These are phyloP conservation scores for Citrus maxima DNA, from an alignment of 345 rosid species.

Conservation along the genomic window DNA sequence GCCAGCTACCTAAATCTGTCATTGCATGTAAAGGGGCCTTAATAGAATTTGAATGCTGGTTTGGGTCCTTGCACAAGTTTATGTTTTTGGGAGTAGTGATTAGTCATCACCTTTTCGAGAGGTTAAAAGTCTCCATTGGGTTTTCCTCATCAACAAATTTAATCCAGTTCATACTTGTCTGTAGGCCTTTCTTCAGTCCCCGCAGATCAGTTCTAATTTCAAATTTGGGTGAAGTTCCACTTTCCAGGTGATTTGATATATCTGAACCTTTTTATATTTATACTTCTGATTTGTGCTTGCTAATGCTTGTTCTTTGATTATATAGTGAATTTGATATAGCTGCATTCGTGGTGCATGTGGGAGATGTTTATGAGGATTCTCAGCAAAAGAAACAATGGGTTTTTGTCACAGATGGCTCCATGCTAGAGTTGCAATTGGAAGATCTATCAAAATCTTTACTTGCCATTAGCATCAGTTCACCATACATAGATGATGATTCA, in stretches of 20 bases:
- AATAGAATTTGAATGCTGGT: not conserved
- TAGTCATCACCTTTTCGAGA: not conserved
- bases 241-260: slow-evolving; percentile 50
- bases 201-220: slow-evolving; percentile 56
- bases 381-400: slow-evolving; percentile 85
- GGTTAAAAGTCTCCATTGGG: not conserved
- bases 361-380: slow-evolving; percentile 53
- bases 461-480: slow-evolving; percentile 77
- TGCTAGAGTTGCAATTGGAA: slow-evolving; percentile 32
- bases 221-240: slow-evolving; percentile 68
- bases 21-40: not conserved
- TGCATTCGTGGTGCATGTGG: slow-evolving; percentile 69
- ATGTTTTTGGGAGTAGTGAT: not conserved
- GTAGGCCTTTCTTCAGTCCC: slow-evolving; percentile 87
- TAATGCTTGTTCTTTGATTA: not conserved
- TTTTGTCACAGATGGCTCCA: slow-evolving; percentile 76
- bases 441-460: slow-evolving; percentile 57
- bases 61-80: not conserved
- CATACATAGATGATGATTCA: slow-evolving; percentile 42
- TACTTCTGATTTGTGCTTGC: not conserved
- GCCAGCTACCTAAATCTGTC: not conserved
- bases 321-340: slow-evolving; percentile 87
- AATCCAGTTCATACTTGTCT: slow-evolving; percentile 19
- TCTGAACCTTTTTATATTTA: not conserved
- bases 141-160: slow-evolving; percentile 1